Percentiles rank a stretch among this genome's conserved stretches.
Conservation (phyloP, 2,329 filamentous ascomycete species). For the Metarhizium anisopliae region DNA sequence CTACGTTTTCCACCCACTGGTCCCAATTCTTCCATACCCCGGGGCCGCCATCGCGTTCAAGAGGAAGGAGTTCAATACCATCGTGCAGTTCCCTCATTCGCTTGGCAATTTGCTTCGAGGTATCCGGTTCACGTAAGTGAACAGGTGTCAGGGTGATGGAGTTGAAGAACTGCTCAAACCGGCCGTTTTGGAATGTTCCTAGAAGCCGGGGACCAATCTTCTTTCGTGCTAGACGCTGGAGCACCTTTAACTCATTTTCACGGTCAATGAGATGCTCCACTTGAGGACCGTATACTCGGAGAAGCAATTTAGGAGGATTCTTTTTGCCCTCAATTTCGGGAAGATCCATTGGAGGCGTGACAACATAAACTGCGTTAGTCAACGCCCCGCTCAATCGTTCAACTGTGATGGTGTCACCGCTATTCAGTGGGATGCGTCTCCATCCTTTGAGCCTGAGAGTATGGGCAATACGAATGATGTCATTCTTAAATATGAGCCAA, state of each 20-base stretch:
- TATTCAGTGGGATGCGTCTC: conserved; percentile 69
- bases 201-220: conserved; percentile 86
- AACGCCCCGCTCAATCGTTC: conserved; percentile 80
- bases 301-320: conserved; percentile 59
- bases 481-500: conserved; percentile 83
- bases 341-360: conserved; percentile 66
- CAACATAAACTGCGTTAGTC: conserved; percentile 94
- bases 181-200: conserved; percentile 87
- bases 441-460: conserved; percentile 87
- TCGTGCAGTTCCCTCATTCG: conserved; percentile 95
- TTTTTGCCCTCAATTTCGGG: conserved; percentile 31
- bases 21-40: conserved; percentile 93
- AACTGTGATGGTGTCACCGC: conserved; percentile 59
- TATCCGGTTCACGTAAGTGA: conserved; percentile 72
- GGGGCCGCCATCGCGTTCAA: conserved; percentile 70
- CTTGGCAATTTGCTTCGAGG: conserved; percentile 88
- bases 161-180: conserved; percentile 91
- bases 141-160: conserved; percentile 69
- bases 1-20: conserved; percentile 67
- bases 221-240: conserved; percentile 79
- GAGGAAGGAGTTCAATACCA: conserved; percentile 74
- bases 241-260: conserved; percentile 78
- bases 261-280: conserved; percentile 94
- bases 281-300: conserved; percentile 90
- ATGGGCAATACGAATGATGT: conserved; percentile 82